A percentile compares a stretch with the other conserved stretches of the same genome.
Conservation (phyloP, 2,329 filamentous ascomycete genomes). For the Cladosporium sp. region DNA sequence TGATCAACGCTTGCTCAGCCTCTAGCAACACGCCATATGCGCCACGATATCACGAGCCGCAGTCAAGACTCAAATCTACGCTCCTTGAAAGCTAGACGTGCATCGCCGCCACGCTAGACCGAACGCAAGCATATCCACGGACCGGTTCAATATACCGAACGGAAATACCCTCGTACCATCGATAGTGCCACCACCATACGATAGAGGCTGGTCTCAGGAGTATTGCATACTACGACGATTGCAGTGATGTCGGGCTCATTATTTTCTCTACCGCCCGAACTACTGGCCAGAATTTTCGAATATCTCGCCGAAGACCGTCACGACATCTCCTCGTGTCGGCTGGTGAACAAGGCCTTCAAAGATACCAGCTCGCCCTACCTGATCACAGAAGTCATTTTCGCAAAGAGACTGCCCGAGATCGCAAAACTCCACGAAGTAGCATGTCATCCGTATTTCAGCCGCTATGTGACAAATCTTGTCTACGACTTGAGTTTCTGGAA, state of each 20-base stretch:
- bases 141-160: not conserved
- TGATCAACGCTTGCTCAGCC: conserved; percentile 9
- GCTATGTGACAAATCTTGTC: conserved; percentile 8
- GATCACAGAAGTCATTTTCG: conserved; percentile 16
- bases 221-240: not conserved
- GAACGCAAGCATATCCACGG: not conserved
- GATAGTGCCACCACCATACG: not conserved
- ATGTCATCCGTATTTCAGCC: conserved; percentile 16
- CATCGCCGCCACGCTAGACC: not conserved
- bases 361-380: conserved; percentile 11
- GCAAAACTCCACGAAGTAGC: conserved; percentile 9
- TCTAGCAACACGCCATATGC: not conserved
- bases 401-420: conserved; percentile 3
- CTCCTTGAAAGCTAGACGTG: not conserved
- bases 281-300: conserved; percentile 12
- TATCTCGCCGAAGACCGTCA: conserved; percentile 3
- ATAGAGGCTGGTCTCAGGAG: not conserved
- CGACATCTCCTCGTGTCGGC: conserved; percentile 10
- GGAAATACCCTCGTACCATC: not conserved
- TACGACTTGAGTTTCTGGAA: conserved; percentile 17
- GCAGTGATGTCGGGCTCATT: not conserved
- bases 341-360: conserved; percentile 12
- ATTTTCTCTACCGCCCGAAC: conserved; percentile 11
- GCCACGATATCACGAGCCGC: not conserved
- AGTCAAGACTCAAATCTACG: not conserved